Percentiles rank a stretch among this genome's conserved stretches.
phyloP scores from a whole-genome alignment of 352 stramenopile genomes.

The Pseudoperonospora humuli region DNA sequence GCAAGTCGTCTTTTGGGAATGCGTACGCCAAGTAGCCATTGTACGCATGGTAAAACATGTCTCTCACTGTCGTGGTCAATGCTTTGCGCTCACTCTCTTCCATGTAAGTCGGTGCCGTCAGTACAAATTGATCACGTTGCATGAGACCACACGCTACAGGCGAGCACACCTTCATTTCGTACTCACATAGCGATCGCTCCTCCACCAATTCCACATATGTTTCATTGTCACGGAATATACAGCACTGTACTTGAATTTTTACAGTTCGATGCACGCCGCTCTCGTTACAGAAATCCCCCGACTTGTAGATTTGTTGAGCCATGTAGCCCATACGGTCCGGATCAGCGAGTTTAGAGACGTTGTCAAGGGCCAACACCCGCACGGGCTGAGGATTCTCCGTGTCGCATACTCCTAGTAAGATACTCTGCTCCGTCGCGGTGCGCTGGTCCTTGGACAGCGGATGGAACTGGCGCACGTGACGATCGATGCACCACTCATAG shows the following conservation, averaged over 20 bases:
- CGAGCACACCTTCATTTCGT: constrained; percentile 64
- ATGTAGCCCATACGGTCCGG: constrained; percentile 52
- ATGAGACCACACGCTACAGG: constrained; percentile 64
- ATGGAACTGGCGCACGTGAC: constrained; percentile 66
- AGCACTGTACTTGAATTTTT: constrained; percentile 67
- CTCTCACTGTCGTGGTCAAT: constrained; percentile 56
- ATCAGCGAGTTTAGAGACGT: constrained; percentile 32
- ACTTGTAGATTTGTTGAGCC: constrained; percentile 43
- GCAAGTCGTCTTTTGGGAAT: constrained; percentile 75
- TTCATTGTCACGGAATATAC: constrained; percentile 66
- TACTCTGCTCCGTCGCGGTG: constrained; percentile 16
- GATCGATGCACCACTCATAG: constrained; percentile 81
- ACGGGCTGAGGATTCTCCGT: constrained; percentile 26
- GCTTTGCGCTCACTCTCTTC: constrained; percentile 46
- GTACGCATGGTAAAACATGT: constrained; percentile 90
- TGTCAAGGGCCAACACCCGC: constrained; percentile 29
- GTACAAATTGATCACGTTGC: constrained; percentile 61
- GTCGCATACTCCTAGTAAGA: constrained; percentile 40
- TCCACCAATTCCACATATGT: constrained; percentile 70
- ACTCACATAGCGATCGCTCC: constrained; percentile 44
- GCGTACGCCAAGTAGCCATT: constrained; percentile 76
- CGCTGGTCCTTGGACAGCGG: constrained; percentile 9
- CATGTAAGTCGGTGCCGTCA: constrained; percentile 39
- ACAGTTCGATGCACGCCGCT: constrained; percentile 19
- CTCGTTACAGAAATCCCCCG: constrained; percentile 31